A percentile compares a stretch with the other conserved stretches of the same genome.
These are phyloP conservation scores for Suillus clintonianus DNA, from an alignment of 768 basidiomycete genomes.

Conservation along the genomic window DNA sequence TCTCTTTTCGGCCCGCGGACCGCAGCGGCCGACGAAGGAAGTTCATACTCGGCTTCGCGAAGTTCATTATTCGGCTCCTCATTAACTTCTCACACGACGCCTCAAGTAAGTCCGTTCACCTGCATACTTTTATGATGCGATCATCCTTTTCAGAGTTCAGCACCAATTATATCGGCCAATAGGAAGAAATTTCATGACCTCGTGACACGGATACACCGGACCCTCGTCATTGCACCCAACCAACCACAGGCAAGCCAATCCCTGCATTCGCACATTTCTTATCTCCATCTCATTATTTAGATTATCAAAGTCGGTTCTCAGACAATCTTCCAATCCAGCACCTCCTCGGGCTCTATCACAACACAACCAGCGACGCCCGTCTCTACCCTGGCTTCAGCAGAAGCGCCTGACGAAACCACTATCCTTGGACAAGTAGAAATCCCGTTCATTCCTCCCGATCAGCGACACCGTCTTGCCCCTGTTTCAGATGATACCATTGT, in stretches of 20 bases:
- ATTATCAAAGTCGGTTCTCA: neutral
- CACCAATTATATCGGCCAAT: neutral
- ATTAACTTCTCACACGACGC: neutral
- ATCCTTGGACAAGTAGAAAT: constrained; percentile 56
- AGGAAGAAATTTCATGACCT: constrained; percentile 49
- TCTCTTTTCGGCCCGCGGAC: constrained; percentile 23
- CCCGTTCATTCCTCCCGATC: constrained; percentile 71
- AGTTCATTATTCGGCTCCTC: constrained; percentile 50
- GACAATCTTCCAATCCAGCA: neutral
- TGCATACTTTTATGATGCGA: neutral
- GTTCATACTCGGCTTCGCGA: constrained; percentile 26
- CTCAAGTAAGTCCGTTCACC: neutral
- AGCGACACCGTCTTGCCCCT: constrained; percentile 41
- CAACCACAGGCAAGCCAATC: constrained; percentile 41
- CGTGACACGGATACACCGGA: constrained; percentile 66
- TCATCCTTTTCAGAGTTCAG: neutral
- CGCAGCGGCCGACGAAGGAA: constrained; percentile 3
- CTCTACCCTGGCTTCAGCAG: neutral
- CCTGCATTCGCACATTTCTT: neutral
- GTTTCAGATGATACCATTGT: constrained; percentile 66
- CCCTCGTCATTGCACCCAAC: constrained; percentile 60
- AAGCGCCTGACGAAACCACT: neutral
- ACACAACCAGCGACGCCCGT: neutral
- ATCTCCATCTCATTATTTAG: neutral
- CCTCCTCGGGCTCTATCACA: neutral